Evolutionary conservation across 176 grass and related monocot species (phyloP).

Genomic region (Aegilops sharonensis): DNA sequence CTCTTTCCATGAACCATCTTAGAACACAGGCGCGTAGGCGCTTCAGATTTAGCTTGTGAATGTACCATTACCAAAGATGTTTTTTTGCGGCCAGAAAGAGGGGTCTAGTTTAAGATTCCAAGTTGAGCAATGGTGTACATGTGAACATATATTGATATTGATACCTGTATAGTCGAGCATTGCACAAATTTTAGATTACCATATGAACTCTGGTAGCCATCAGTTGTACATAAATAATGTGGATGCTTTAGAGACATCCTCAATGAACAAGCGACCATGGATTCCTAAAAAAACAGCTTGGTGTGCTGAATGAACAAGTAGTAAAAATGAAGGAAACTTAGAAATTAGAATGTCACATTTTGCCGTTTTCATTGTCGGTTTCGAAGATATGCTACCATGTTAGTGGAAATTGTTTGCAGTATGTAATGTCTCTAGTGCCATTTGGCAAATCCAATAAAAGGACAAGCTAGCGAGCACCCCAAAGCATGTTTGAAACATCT

Average conservation of each 20-base stretch:
- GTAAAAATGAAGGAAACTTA: not conserved
- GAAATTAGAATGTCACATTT: not conserved
- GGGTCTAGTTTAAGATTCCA: not conserved
- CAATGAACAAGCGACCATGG: not conserved
- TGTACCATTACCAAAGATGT: not conserved
- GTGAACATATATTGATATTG: not conserved
- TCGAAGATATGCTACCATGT: not conserved
- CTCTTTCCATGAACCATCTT: not conserved
- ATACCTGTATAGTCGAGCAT: not conserved
- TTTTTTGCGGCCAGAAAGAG: not conserved
- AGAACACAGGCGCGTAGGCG: not conserved
- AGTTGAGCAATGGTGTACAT: not conserved
- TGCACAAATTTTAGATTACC: not conserved
- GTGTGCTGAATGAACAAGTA: not conserved
- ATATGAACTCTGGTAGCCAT: not conserved
- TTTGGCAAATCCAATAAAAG: not conserved
- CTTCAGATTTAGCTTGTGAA: conserved; percentile 1
- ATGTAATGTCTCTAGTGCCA: not conserved
- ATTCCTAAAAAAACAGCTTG: not conserved
- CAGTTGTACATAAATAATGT: not conserved
- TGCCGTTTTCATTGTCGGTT: not conserved
- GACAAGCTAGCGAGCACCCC: not conserved
- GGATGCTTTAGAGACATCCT: not conserved
- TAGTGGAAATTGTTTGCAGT: not conserved
- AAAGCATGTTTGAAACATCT: not conserved